Base-by-base conservation (phyloP, 768 basidiomycete species). In the Dioszegia aurantiaca region DNA sequence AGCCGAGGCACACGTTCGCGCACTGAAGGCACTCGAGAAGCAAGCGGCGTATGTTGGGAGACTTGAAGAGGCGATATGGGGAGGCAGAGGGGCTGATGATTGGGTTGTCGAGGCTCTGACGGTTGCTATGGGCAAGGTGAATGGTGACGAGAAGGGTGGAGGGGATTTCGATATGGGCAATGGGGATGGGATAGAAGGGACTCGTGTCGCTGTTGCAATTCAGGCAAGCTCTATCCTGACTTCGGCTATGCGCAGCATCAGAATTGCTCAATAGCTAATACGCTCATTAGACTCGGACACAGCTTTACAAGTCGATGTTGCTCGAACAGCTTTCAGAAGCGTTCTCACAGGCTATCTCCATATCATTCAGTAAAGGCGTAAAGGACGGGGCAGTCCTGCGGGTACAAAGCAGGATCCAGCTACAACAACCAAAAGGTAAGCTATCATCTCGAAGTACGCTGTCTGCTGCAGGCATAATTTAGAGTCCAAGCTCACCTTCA, bases 11-110 rank as follows among this genome's bases (percentile, higher is more conserved):
- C 64, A 65, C 37, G 28, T 64, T 1, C 2, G 19, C 40, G 64
- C 64, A 1, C 41, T 70, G 19, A 55, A 57, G 55, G 42, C 40
- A 8, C 51, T 69, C 0, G 23, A 51, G 40, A 46, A 39, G n/a
- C 52, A 61, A 19, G 33, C 54, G 14, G 63, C 62, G 23, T 42
- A 48, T 39, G 36, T 70, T 17, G 37, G 59, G 30, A 61, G 53
- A 51, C 57, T 73, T 2, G 72, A 70, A 58, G 24, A 55, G 23
- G 67, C 67, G 5, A 55, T 73, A 11, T 69, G 63, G 64, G 47
- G 27, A 8, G 72, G 69, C 8, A 24, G 59, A 26, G 67, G 67
- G 1, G 72, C 67, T 24, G 69, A 70, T 24, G 59, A 48, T 4
- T 65, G 65, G 65, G 72, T 73, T 0, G 21, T 73, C 1, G 48